Conservation (phyloP, 768 basidiomycete genomes). For the Punctularia strigosozonata region DNA sequence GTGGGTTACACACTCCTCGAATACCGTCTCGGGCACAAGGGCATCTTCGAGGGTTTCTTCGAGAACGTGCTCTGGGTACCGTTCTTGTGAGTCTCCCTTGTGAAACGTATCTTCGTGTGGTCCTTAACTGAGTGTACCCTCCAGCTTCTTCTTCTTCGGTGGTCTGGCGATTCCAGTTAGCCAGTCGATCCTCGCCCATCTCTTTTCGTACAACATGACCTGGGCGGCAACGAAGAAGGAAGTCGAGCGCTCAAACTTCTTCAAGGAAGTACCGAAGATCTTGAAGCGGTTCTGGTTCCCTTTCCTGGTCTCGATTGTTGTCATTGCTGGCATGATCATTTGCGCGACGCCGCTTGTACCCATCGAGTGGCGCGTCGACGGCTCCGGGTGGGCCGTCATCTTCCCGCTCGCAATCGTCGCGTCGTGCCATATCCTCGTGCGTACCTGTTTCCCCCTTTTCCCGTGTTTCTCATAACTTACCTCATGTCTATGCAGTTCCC, state of each 20-base stretch:
- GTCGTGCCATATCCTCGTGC: conserved; percentile 45
- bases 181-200: conserved; percentile 51
- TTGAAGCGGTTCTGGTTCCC: conserved; percentile 68
- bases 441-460: conserved; percentile 27
- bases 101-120: background rate
- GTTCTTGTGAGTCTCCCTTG: conserved; percentile 23
- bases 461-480: conserved; percentile 2
- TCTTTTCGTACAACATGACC: conserved; percentile 68
- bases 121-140: background rate
- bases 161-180: conserved; percentile 63
- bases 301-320: conserved; percentile 39
- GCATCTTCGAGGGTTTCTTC: conserved; percentile 16
- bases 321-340: conserved; percentile 47
- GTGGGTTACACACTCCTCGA: conserved; percentile 61
- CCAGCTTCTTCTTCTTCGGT: conserved; percentile 69
- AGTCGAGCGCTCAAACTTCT: conserved; percentile 83
- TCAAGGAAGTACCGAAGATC: conserved; percentile 81
- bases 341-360: conserved; percentile 44
- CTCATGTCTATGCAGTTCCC: conserved; percentile 19
- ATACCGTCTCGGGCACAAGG: conserved; percentile 48
- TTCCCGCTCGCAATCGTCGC: conserved; percentile 61
- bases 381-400: conserved; percentile 58
- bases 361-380: conserved; percentile 50
- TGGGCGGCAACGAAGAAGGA: conserved; percentile 80
- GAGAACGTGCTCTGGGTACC: conserved; percentile 25